Evolutionary conservation across 495 filamentous ascomycete species (phyloP), one percentile per base, ranked within the genome.

Genomic region (Aspergillus homomorphus): DNA sequence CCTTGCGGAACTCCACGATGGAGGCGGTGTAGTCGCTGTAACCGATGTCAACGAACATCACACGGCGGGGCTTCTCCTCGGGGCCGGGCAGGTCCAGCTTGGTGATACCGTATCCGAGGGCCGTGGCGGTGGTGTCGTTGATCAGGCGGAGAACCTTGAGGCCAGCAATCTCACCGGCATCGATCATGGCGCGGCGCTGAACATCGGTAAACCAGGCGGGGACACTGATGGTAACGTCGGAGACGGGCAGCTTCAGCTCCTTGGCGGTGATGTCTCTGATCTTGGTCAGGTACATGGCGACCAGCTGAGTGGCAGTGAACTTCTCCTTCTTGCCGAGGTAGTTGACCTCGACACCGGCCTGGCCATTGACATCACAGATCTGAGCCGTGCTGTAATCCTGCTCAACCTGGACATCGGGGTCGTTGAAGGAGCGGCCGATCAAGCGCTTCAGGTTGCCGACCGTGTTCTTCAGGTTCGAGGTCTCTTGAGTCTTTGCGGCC

Each of bases 381-480:
- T 82, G 76, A 20, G 91, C 88, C n/a, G 90, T 90, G 76, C 92
- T 89, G 74, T 83, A 99, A 67, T 95, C 80, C 76, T 92, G 86
- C 83, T 99, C 94, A 64, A 92, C 82, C 71, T 90, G 80, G 54
- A 96, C 80, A 81, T 99, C 94, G 66, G 92, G 92, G 70, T 99
- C 94, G 65, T 84, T 86, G 73, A 91, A 80, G 38, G 82, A 80
- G 65, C 94, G 90, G 64, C 94, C 94, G 67, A 89, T 87, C 54
- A 99, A 83, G 67, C 94, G 88, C 80, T 96, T 96, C 56, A 99
- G 83, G 62, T 86, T 92, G 72, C 84, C 79, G 75, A 98, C 89
- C 53, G 94, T 99, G 82, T 98, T 99, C 82, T 96, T 99, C 62
- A 99, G 83, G 79, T 99, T 99, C 62, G 93, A 97, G 69, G 96